Percentiles rank a stretch among this genome's conserved stretches.
Conservation (phyloP, 176 grass and related monocot species). For the Aegilops sharonensis region DNA sequence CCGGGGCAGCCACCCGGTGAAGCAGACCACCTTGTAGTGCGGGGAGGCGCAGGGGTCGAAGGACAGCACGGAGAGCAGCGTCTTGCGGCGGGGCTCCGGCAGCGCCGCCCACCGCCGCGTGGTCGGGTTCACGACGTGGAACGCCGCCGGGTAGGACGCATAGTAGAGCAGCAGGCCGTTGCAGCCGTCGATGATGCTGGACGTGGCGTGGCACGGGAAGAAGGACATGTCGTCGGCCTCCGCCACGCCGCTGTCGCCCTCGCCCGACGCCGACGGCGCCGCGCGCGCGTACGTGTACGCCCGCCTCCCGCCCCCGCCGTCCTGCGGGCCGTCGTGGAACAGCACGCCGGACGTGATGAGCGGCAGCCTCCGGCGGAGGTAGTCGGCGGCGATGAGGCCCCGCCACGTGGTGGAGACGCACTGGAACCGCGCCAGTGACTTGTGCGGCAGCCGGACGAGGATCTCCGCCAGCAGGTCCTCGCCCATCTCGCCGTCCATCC, state of each 20-base stretch:
- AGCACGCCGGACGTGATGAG: constrained; percentile 68
- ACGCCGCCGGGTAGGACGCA: constrained; percentile 10
- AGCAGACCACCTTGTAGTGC: constrained; percentile 67
- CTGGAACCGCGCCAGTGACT: constrained; percentile 71
- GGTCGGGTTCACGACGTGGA: constrained; percentile 84
- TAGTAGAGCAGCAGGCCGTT: constrained; percentile 86
- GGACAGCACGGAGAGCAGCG: constrained; percentile 67
- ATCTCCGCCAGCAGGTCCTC: constrained; percentile 72
- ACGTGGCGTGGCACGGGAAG: constrained; percentile 62
- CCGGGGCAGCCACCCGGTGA: constrained; percentile 47
- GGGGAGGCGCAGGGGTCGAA: constrained; percentile 61
- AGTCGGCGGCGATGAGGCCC: constrained; percentile 61
- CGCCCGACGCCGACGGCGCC: neutral
- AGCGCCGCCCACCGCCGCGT: constrained; percentile 56
- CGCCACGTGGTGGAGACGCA: constrained; percentile 71
- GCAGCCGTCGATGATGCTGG: constrained; percentile 80
- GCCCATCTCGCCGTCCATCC: constrained; percentile 34
- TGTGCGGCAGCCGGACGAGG: constrained; percentile 58
- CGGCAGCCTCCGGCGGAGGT: constrained; percentile 59
- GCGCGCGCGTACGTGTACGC: constrained; percentile 59
- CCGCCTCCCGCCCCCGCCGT: neutral
- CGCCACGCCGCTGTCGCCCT: neutral
- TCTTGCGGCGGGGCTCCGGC: constrained; percentile 34
- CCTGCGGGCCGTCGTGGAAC: constrained; percentile 37
- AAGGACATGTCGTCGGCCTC: constrained; percentile 56